phyloP scores from a whole-genome alignment of 768 basidiomycete species.

The Lactarius deliciosus region DNA sequence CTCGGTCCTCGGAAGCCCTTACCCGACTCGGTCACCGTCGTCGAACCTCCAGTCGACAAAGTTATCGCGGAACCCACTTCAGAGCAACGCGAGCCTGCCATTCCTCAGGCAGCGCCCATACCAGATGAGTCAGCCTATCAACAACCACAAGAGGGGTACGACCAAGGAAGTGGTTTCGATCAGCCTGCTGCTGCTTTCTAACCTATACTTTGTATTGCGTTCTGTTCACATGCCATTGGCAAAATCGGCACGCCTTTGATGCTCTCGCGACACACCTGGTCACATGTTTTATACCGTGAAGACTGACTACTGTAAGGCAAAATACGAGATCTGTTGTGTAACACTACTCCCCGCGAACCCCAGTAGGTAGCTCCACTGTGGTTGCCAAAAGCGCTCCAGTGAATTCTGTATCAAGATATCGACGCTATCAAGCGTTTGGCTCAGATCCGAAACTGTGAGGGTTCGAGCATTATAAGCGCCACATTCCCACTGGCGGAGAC shows the following conservation, averaged over 20 bases:
- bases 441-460: too few relatives aligned
- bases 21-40: conserved; percentile 89
- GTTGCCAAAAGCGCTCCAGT: too few relatives aligned
- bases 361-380: too few relatives aligned
- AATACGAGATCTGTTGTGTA: too few relatives aligned
- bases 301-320: too few relatives aligned
- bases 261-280: background rate
- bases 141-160: conserved; percentile 41
- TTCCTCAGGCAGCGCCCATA: conserved; percentile 50
- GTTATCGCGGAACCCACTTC: conserved; percentile 85
- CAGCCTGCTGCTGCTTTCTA: conserved; percentile 50
- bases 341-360: too few relatives aligned
- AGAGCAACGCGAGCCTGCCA: conserved; percentile 73
- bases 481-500: too few relatives aligned
- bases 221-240: background rate
- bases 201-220: conserved; percentile 32
- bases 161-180: conserved; percentile 30
- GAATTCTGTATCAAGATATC: too few relatives aligned
- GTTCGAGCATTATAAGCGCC: too few relatives aligned
- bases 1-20: conserved; percentile 90
- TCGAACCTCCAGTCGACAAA: conserved; percentile 90
- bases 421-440: too few relatives aligned
- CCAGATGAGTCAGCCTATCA: conserved; percentile 45
- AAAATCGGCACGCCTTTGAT: background rate
- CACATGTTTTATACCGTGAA: too few relatives aligned